Evolutionary conservation across 2,329 filamentous ascomycete genomes (phyloP).

Genomic region (Botrytis squamosa): DNA sequence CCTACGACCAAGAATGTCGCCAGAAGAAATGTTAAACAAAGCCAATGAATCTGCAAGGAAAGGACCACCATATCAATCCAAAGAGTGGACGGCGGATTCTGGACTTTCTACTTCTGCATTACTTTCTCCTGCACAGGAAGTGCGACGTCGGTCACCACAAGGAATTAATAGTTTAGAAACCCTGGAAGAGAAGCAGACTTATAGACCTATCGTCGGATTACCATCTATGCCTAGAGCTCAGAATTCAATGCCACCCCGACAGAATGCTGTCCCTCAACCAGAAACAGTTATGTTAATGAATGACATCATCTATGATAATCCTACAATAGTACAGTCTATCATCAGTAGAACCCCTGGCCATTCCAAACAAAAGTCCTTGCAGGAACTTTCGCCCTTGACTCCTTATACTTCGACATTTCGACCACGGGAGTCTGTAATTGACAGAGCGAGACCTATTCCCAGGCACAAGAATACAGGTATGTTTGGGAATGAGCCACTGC

Average conservation of each 20-base stretch:
- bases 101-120: constrained; percentile 38
- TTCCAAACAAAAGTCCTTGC: constrained; percentile 13
- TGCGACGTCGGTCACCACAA: constrained; percentile 37
- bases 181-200: constrained; percentile 27
- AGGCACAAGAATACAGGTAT: constrained; percentile 44
- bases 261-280: constrained; percentile 36
- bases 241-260: constrained; percentile 22
- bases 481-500: constrained; percentile 48
- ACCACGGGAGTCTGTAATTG: constrained; percentile 36
- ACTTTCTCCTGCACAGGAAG: constrained; percentile 38
- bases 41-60: constrained; percentile 33
- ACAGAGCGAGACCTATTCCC: constrained; percentile 38
- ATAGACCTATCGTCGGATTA: constrained; percentile 26
- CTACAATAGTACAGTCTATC: constrained; percentile 49
- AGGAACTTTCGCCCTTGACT: constrained; percentile 23
- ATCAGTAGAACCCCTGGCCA: constrained; percentile 44
- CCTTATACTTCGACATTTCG: constrained; percentile 25
- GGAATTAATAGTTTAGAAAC: constrained; percentile 29
- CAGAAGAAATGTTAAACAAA: constrained; percentile 28
- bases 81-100: constrained; percentile 26
- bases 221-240: constrained; percentile 35
- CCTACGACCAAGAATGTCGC: constrained; percentile 27
- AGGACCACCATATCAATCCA: constrained; percentile 20
- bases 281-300: constrained; percentile 57
- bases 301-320: constrained; percentile 55